Conservation (phyloP, 495 filamentous ascomycete species). For the Extremus antarcticus region DNA sequence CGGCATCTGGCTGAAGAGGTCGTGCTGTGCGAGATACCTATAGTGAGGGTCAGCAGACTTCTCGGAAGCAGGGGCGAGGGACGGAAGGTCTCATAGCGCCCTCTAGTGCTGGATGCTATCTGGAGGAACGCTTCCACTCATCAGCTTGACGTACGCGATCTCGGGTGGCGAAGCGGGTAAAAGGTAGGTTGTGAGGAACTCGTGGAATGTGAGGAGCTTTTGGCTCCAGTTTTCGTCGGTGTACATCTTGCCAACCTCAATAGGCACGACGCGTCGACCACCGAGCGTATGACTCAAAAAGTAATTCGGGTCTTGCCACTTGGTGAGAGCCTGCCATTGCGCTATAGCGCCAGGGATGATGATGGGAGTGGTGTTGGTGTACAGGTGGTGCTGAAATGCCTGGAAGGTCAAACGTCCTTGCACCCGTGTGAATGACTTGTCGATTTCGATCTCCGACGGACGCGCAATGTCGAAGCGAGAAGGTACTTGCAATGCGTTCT, state of each 20-base stretch:
- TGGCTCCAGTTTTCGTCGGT: constrained; percentile 82
- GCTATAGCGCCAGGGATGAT: constrained; percentile 54
- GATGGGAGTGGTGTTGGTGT: constrained; percentile 45
- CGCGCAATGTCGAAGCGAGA: neutral
- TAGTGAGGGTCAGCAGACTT: no score
- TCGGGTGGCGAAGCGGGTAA: constrained; percentile 2
- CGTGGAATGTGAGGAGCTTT: constrained; percentile 60
- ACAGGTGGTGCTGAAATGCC: constrained; percentile 54
- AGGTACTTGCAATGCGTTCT: neutral
- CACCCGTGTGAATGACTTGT: constrained; percentile 13
- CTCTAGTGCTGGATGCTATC: no score
- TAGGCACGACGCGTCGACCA: constrained; percentile 70
- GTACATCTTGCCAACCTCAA: constrained; percentile 85
- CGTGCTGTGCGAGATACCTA: constrained; percentile 87
- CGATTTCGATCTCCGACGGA: neutral
- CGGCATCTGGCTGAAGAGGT: constrained; percentile 75
- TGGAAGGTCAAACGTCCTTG: constrained; percentile 32
- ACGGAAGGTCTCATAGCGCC: no score
- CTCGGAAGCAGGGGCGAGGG: no score
- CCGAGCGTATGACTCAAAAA: constrained; percentile 62
- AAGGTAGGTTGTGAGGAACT: constrained; percentile 53
- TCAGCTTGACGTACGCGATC: no score
- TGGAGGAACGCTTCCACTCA: no score
- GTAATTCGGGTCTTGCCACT: constrained; percentile 67
- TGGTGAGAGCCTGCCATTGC: constrained; percentile 58